Evolutionary conservation across 1,139 yeast genomes (phyloP), one percentile per base, ranked within the genome.

Genomic region (Candida labiduridarum): DNA sequence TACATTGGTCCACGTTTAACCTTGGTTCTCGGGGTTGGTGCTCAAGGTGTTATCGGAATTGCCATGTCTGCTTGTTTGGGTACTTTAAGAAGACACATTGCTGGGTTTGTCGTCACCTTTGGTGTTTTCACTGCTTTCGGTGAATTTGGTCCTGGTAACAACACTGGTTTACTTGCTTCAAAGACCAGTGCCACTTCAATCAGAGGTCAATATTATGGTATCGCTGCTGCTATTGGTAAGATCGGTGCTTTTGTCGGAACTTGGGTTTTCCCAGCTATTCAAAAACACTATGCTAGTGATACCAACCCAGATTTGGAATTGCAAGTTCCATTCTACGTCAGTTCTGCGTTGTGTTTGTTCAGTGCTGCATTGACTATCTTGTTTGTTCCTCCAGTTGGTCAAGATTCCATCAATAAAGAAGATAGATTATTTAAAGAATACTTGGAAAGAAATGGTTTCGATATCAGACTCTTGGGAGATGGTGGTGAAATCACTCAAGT

Each of bases 91-190:
- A 64, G 79, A 44, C 81, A 87, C 59, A 73, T 90, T 62, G 97
- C 83, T 31, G 94, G 84, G 0, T 90, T 92, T 63, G 86, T 84
- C 44, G 94, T 90, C 38, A 87, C 88, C 18, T 91, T 86, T 64
- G 98, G 97, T 72, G 82, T 92, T 56, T 92, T 91, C 68, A 73
- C 83, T 64, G 76, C 96, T 6, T 76, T 89, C 45, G 98, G 98
- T 60, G 97, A 92, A 69, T 88, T 91, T 67, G 96, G 97, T 25
- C 92, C 96, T 14, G 98, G 98, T 71, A 90, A 91, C 69, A 89
- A 89, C 68, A 86, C 88, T 66, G 97, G 97, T 58, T 72, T 88
- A 52, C 76, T 92, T 55, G 96, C 97, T 27, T 81, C 96, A 39
- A 91, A 91, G 70, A 87, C 96, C 30, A 80, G 86, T 47, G 88